Evolutionary conservation across 768 basidiomycete species (phyloP).

Genomic region (Agrocybe praecox): DNA sequence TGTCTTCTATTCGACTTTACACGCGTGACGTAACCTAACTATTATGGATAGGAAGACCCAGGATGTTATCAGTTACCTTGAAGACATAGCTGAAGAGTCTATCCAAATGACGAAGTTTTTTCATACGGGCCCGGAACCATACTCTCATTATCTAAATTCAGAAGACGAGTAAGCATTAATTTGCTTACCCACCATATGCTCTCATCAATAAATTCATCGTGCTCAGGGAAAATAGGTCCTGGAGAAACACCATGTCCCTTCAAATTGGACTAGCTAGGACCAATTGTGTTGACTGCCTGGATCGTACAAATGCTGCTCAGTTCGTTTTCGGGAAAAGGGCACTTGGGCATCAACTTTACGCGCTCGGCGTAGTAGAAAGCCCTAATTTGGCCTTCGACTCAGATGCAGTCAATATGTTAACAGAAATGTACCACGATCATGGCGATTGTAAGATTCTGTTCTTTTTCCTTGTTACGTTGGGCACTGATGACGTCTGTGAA

Average conservation of each 20-base stretch:
- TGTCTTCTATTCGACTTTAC: background rate
- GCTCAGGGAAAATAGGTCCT: constrained; percentile 35
- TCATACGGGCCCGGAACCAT: constrained; percentile 89
- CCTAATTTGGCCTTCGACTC: constrained; percentile 91
- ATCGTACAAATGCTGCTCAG: constrained; percentile 95
- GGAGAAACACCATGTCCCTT: constrained; percentile 71
- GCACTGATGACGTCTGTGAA: background rate
- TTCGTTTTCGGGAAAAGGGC: constrained; percentile 97
- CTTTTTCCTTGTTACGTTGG: background rate
- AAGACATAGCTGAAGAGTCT: constrained; percentile 93
- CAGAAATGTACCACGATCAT: constrained; percentile 98
- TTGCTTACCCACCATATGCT: constrained; percentile 9
- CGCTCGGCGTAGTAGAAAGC: constrained; percentile 84
- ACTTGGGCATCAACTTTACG: constrained; percentile 93
- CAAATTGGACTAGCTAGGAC: constrained; percentile 93
- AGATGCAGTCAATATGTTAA: constrained; percentile 94
- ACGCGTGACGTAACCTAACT: background rate
- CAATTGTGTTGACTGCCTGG: constrained; percentile 97
- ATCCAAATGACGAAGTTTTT: constrained; percentile 93
- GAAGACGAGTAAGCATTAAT: constrained; percentile 38
- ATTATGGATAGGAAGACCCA: constrained; percentile 73
- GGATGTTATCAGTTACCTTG: constrained; percentile 93
- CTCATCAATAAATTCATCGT: background rate
- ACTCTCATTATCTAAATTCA: constrained; percentile 63
- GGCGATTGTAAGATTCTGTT: constrained; percentile 76